phyloP scores from a whole-genome alignment of 139 green algal genomes.

The Marvania coccoides region DNA sequence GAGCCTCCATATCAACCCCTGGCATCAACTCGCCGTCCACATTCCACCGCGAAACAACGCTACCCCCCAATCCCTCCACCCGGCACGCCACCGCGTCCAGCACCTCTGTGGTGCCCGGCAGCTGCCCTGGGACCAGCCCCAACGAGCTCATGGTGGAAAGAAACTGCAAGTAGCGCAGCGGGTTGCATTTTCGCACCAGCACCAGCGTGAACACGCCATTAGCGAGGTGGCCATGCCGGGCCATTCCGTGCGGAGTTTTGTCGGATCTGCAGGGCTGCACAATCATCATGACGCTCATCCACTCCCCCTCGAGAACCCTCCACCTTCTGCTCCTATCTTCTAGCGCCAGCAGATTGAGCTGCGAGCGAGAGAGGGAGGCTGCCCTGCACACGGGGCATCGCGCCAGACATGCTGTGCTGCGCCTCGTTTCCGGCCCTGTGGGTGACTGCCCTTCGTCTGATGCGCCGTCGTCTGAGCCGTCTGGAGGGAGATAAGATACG shows the following conservation, averaged over 20 bases:
- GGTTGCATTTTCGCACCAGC: constrained; percentile 51
- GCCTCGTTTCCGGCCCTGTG: too few species aligned
- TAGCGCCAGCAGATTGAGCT: too few species aligned
- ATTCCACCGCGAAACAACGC: constrained; percentile 58
- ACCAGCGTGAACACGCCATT: constrained; percentile 73
- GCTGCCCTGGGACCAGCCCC: constrained; percentile 40
- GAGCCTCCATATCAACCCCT: neutral
- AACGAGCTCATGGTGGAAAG: constrained; percentile 42
- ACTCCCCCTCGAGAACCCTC: constrained; percentile 42
- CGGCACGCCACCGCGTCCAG: constrained; percentile 40
- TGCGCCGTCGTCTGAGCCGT: too few species aligned
- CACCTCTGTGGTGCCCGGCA: constrained; percentile 39
- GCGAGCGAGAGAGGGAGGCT: neutral
- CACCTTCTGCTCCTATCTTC: constrained; percentile 1
- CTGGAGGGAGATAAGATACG: neutral
- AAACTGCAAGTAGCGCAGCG: constrained; percentile 64
- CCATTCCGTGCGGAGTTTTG: constrained; percentile 57
- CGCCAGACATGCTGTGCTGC: neutral
- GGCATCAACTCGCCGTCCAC: constrained; percentile 70
- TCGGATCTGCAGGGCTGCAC: constrained; percentile 71
- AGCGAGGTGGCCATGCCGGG: constrained; percentile 57
- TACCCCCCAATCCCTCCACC: constrained; percentile 3
- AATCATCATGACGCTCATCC: constrained; percentile 59
- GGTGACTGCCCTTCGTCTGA: too few species aligned
- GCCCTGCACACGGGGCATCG: constrained; percentile 1